These are phyloP conservation scores for Neolentinus lepideus DNA, from an alignment of 1,284 basidiomycete genomes.

Conservation along the genomic window DNA sequence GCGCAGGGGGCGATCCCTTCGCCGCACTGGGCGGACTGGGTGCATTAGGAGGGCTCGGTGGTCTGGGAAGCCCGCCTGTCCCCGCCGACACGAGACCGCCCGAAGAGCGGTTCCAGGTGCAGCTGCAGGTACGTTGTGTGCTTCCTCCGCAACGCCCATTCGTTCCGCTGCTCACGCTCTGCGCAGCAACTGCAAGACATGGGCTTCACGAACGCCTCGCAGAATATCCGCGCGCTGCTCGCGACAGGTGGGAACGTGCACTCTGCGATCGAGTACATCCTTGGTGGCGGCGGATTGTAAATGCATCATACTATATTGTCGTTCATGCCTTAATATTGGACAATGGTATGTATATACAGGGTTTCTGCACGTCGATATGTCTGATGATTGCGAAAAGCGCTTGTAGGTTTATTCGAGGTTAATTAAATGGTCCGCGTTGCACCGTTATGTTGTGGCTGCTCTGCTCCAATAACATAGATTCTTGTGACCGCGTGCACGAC, in stretches of 20 bases:
- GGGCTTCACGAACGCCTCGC: slow-evolving; percentile 78
- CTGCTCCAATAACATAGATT: too few species aligned
- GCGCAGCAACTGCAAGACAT: slow-evolving; percentile 79
- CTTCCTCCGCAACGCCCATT: background rate
- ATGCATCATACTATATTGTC: too few species aligned
- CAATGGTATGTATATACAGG: too few species aligned
- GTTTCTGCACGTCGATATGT: too few species aligned
- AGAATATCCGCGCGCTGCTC: slow-evolving; percentile 84
- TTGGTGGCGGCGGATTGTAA: slow-evolving; percentile 76
- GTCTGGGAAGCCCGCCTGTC: slow-evolving; percentile 24
- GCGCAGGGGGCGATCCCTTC: slow-evolving; percentile 19
- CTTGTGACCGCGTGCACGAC: too few species aligned
- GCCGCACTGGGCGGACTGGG: slow-evolving; percentile 17
- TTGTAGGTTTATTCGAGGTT: too few species aligned
- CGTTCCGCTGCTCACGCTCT: background rate
- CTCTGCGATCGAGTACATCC: slow-evolving; percentile 86
- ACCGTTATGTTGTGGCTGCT: too few species aligned
- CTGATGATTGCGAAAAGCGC: too few species aligned
- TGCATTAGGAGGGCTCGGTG: slow-evolving; percentile 26
- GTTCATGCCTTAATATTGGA: too few species aligned
- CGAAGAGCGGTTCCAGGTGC: slow-evolving; percentile 86
- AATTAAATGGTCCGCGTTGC: too few species aligned
- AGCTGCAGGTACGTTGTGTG: slow-evolving; percentile 53
- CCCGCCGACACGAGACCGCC: slow-evolving; percentile 68
- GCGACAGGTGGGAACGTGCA: slow-evolving; percentile 88